A percentile compares a stretch with the other conserved stretches of the same genome.
phyloP scores from a whole-genome alignment of 1,139 yeast genomes.

The Kodamaea alishanica region DNA sequence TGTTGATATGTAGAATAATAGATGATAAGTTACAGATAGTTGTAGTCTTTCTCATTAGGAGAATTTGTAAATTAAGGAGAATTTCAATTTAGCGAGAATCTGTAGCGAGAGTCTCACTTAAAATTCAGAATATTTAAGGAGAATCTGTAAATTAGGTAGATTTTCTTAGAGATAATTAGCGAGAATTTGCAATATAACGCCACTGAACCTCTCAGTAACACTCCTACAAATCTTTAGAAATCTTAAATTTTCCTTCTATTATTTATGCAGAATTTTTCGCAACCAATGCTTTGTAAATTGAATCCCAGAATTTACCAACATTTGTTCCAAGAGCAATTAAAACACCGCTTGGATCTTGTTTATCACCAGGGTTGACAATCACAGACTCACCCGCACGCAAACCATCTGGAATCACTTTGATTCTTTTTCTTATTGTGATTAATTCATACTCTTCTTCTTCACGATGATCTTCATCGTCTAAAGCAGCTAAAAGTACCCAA shows the following conservation, averaged over 20 bases:
- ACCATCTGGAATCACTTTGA: conserved; percentile 28
- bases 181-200: no score
- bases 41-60: no score
- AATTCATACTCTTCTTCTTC: conserved; percentile 28
- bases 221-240: no score
- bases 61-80: no score
- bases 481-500: conserved; percentile 51
- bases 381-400: conserved; percentile 33
- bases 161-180: no score
- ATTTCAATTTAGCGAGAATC: no score
- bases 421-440: conserved; percentile 16
- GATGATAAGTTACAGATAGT: no score
- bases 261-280: background rate
- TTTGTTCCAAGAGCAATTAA: conserved; percentile 47
- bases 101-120: no score
- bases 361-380: conserved; percentile 31
- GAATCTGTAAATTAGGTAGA: no score
- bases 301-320: conserved; percentile 51
- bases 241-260: background rate
- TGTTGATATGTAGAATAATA: conserved; percentile 21
- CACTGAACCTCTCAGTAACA: no score
- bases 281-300: conserved; percentile 41
- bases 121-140: no score
- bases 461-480: conserved; percentile 24
- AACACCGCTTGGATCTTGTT: conserved; percentile 10